Conservation (phyloP, 306 rosid species). For the Argentina anserina region DNA sequence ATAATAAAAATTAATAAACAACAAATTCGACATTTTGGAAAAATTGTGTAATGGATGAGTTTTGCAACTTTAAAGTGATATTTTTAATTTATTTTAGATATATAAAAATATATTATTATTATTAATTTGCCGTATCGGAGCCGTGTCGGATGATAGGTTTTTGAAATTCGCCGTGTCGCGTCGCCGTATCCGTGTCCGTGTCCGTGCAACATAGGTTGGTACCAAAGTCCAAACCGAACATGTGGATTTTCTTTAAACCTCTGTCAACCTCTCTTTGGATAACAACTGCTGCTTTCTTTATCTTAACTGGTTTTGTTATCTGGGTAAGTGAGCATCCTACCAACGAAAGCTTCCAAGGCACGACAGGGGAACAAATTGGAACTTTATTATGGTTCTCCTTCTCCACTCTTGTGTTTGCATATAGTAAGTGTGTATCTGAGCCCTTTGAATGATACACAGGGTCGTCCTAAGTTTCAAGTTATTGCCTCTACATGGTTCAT, state of each 20-base stretch:
- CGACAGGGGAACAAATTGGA: slow-evolving; percentile 4
- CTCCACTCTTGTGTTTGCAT: slow-evolving; percentile 13
- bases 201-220: too few species aligned
- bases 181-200: too few species aligned
- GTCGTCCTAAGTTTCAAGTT: background rate
- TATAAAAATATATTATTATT: too few species aligned
- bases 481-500: background rate
- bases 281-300: slow-evolving; percentile 11
- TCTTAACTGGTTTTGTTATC: slow-evolving; percentile 11
- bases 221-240: background rate
- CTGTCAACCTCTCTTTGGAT: slow-evolving; percentile 13
- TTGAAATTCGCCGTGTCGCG: too few species aligned
- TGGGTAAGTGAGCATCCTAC: slow-evolving; percentile 17
- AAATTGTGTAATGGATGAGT: too few species aligned
- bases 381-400: slow-evolving; percentile 15
- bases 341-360: slow-evolving; percentile 14
- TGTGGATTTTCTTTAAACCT: slow-evolving; percentile 15
- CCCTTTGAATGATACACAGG: too few species aligned
- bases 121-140: too few species aligned
- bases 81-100: too few species aligned
- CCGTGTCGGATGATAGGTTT: too few species aligned
- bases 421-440: slow-evolving; percentile 17
- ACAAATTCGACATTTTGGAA: too few species aligned
- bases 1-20: too few species aligned
- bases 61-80: too few species aligned